Base-by-base conservation (phyloP, 768 basidiomycete species). In the Daedaleopsis nitida region DNA sequence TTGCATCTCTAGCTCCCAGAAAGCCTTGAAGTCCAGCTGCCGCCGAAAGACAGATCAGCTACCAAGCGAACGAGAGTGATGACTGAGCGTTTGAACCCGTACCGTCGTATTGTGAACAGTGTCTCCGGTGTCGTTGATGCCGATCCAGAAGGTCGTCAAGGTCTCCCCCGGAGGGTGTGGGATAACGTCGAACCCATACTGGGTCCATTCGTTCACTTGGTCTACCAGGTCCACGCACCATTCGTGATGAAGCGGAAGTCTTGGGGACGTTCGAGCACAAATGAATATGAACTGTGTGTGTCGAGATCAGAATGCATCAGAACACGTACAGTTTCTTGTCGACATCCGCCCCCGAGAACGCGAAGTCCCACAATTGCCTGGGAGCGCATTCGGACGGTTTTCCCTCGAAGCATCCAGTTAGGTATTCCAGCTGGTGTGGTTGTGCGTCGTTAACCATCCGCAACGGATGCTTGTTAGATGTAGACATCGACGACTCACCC, bases 311-410 rank as follows among this genome's bases (percentile, higher is more conserved):
- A 32, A 32, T 32, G 27, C 7, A 32, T 7, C 3, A 32, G 27
- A 32, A 32, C 27, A 32, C 57, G 13, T 24, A 62, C 64, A 62
- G 47, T 2, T 38, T 47, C 21, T 42, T 38, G 52, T 60, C 59
- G 50, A 65, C 62, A 32, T 65, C 58, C 10, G 19, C 38, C 43
- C 81, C 83, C 9, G 82, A 82, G 67, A 83, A 83, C 0, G 83
- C 80, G 64, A 85, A 83, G 67, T 83, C 72, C 81, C 82, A 85
- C 12, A 83, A 71, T 58, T 83, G 81, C 58, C 69, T 77, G 5
- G 63, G 64, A 13, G 64, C 37, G 68, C 83, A 83, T 12, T 66
- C 49, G 14, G 74, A 73, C 0, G 82, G 82, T n/a, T 57, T 70
- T 13, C 83, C 83, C 55, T 68, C 65, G 57, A 79, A 75, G 61